Conservation (phyloP, 2,329 filamentous ascomycete species). For the Aspergillus sp. region DNA sequence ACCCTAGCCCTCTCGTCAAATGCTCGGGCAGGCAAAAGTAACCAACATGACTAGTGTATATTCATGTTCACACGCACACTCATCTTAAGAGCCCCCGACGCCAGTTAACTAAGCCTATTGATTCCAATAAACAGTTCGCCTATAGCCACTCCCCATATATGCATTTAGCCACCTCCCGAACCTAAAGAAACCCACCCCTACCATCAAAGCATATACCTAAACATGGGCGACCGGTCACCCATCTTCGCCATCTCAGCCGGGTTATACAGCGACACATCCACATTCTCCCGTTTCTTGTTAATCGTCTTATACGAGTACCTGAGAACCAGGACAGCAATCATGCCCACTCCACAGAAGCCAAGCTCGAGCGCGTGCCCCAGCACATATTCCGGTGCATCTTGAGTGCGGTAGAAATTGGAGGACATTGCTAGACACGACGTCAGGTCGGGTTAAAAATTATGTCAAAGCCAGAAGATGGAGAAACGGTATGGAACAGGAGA, state of each 20-base stretch:
- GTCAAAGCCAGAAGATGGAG: background rate
- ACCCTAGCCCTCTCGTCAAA: too few relatives aligned
- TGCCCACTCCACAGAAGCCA: slow-evolving; percentile 49
- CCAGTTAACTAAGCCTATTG: too few relatives aligned
- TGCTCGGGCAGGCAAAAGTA: too few relatives aligned
- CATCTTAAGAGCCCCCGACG: too few relatives aligned
- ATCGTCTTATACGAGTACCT: slow-evolving; percentile 55
- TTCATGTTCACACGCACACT: too few relatives aligned
- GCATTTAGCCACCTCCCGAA: too few relatives aligned
- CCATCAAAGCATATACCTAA: slow-evolving; percentile 57
- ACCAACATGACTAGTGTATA: too few relatives aligned
- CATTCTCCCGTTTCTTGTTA: slow-evolving; percentile 58
- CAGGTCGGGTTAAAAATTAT: too few relatives aligned
- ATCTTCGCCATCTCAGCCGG: slow-evolving; percentile 55
- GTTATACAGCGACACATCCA: slow-evolving; percentile 41
- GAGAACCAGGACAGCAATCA: slow-evolving; percentile 45
- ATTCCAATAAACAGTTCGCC: background rate
- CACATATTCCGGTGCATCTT: slow-evolving; percentile 51
- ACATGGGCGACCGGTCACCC: slow-evolving; percentile 64
- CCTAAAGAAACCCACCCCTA: background rate
- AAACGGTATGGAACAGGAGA: background rate
- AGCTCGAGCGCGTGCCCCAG: slow-evolving; percentile 54
- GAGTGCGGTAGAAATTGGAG: slow-evolving; percentile 66
- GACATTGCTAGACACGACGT: slow-evolving; percentile 55
- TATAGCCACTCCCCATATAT: background rate